phyloP scores from a whole-genome alignment of 2,329 filamentous ascomycete genomes.

The Pseudogymnoascus pannorum region DNA sequence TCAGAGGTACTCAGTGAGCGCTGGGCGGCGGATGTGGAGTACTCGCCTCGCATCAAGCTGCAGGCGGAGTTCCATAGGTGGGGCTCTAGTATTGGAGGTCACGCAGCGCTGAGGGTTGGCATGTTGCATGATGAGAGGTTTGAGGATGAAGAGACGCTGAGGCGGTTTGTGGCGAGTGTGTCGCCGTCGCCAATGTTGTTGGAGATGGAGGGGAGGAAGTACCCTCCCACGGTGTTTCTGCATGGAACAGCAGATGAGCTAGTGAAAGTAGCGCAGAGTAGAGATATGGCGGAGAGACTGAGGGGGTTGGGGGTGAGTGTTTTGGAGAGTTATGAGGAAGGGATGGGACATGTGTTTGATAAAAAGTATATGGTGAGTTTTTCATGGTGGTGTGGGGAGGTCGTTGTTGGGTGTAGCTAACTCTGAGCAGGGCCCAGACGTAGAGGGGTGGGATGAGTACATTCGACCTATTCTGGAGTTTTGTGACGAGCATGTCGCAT shows the following conservation, averaged over 20 bases:
- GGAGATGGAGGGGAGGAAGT: neutral
- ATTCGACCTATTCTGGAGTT: neutral
- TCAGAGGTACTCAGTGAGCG: neutral
- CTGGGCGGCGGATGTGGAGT: neutral
- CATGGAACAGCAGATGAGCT: neutral
- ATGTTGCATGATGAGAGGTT: neutral
- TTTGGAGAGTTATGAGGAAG: neutral
- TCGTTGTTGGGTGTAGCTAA: constrained; percentile 3
- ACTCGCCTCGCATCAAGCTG: neutral
- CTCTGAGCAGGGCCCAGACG: neutral
- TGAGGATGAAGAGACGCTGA: neutral
- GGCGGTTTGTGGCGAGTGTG: neutral
- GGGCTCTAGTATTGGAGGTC: neutral
- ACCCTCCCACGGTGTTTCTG: neutral
- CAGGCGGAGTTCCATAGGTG: neutral
- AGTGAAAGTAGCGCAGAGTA: neutral
- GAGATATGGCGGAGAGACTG: neutral
- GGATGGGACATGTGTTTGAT: neutral
- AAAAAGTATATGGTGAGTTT: constrained; percentile 6
- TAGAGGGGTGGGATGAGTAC: neutral
- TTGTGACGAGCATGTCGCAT: neutral
- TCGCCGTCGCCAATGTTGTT: neutral
- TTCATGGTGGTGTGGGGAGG: neutral
- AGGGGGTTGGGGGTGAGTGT: neutral
- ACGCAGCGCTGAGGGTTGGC: neutral